Percentiles rank a stretch among this genome's conserved stretches.
Evolutionary conservation across 2,329 filamentous ascomycete genomes (phyloP).

Genomic region (Pestalotiopsis sp.): DNA sequence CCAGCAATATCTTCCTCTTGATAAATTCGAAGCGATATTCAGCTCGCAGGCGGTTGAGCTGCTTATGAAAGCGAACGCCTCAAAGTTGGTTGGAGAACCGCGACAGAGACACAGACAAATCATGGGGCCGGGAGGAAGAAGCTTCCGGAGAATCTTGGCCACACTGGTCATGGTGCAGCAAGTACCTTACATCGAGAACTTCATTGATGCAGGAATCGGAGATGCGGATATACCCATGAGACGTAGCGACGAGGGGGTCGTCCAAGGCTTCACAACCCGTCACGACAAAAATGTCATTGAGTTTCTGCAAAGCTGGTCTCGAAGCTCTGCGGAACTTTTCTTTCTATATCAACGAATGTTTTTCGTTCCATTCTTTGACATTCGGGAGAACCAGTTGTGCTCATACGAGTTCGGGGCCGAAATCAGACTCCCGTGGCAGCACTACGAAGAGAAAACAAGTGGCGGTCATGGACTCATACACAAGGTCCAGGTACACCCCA

Average conservation of each 20-base stretch:
- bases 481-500: background rate
- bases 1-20: background rate
- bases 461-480: constrained; percentile 2
- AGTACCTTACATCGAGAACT: background rate
- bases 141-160: background rate
- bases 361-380: constrained; percentile 4
- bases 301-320: background rate
- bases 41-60: background rate
- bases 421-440: background rate
- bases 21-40: background rate
- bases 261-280: background rate
- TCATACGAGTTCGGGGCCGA: background rate
- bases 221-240: background rate
- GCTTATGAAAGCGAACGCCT: background rate
- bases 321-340: background rate
- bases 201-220: background rate
- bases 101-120: background rate
- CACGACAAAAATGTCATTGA: background rate
- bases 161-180: background rate
- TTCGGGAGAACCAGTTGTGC: background rate
- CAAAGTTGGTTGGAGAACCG: background rate
- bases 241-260: background rate
- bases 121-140: background rate
- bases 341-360: background rate
- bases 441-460: background rate